Base-by-base conservation (phyloP, 2,329 filamentous ascomycete genomes). In the Cercospora sojina region DNA sequence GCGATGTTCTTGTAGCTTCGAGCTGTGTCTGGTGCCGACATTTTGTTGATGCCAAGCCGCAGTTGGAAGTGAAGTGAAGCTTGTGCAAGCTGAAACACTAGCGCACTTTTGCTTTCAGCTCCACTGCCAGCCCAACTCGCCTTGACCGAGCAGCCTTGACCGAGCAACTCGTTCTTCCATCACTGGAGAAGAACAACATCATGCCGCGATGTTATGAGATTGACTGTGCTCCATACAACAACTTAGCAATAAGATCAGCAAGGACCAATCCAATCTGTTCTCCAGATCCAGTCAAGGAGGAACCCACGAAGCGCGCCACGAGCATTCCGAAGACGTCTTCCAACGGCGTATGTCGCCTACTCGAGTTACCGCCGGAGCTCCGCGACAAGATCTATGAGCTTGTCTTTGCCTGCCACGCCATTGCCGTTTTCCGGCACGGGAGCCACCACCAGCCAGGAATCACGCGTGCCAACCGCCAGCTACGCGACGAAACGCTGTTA, bases 51-150 rank as follows among this genome's bases (percentile, higher is more conserved):
- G 47, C 47, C 23, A 29, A 53, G 47, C 47, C 47, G 23, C 47
- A 27, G 47, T 23, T 53, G 47, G 23, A 53, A 53, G 25, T 60
- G 35, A 60, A 60, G 58, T 60, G 58, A 60, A 60, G 58, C 18
- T 16, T n/a, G 31, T 57, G 23, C 32, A 25, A 18, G 38, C 41
- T 49, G 58, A 60, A 47, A 49, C 58, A 20, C 41, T 60, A 49
- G 58, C 58, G 58, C 32, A 8, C 18, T 59, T 43, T 27, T n/a
- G 4, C 56, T 59, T 16, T n/a, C 31, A 38, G 10, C 27, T 25
- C 4, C 6, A 27, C 16, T 13, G 20, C 18, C 31, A 8, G 56
- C 20, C 25, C 56, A 27, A 25, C 38, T 25, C 2, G 43, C 3
- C 12, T 58, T 58, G 8, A 38, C 13, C 8, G 10, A 49, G 25